phyloP scores from a whole-genome alignment of 2,329 filamentous ascomycete genomes.

The Atkinsonella hypoxylon region DNA sequence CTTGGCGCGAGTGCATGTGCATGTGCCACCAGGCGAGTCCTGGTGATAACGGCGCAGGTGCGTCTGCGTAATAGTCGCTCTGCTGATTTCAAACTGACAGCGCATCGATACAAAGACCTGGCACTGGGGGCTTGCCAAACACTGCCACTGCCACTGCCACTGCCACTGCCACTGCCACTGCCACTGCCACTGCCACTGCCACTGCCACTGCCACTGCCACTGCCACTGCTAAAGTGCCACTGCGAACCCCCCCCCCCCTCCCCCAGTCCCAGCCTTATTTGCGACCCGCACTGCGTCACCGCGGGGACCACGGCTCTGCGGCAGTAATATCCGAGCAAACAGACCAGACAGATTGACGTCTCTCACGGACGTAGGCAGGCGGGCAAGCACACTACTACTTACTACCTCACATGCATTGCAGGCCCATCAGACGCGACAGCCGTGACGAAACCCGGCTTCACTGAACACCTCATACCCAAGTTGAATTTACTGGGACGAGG shows the following conservation, averaged over 20 bases:
- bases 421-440: neutral
- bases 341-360: neutral
- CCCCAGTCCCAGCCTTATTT: neutral
- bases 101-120: too few relatives aligned
- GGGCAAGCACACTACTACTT: too few relatives aligned
- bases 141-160: neutral
- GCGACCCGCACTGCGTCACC: slow-evolving; percentile 13
- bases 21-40: too few relatives aligned
- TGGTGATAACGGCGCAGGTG: too few relatives aligned
- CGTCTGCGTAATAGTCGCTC: too few relatives aligned
- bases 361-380: neutral
- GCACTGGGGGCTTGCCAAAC: too few relatives aligned
- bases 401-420: neutral
- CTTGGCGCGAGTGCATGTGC: too few relatives aligned
- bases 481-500: too few relatives aligned
- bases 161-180: too few relatives aligned
- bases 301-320: slow-evolving; percentile 10
- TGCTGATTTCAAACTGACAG: too few relatives aligned
- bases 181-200: neutral
- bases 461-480: neutral
- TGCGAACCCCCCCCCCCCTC: too few relatives aligned
- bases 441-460: neutral
- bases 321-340: neutral
- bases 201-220: neutral
- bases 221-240: neutral